These are phyloP conservation scores for Coemansia sp. DNA, from an alignment of 192 early-diverging fungal species.

Conservation along the genomic window DNA sequence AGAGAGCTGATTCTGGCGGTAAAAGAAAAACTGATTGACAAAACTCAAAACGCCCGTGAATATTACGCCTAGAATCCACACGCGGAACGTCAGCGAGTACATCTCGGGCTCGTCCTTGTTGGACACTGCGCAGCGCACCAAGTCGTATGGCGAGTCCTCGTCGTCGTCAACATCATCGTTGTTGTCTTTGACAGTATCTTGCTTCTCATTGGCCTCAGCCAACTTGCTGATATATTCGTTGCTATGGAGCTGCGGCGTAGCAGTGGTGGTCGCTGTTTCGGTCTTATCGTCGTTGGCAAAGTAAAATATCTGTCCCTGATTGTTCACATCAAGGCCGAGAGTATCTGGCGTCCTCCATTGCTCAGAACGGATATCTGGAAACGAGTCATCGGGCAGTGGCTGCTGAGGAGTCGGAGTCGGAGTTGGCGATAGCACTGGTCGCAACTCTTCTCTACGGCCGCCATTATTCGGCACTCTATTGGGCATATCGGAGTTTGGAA, in stretches of 20 bases:
- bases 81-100: slow-evolving; percentile 73
- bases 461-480: background rate
- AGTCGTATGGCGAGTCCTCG: slow-evolving; percentile 63
- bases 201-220: background rate
- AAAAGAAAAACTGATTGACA: slow-evolving; percentile 83
- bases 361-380: slow-evolving; percentile 12
- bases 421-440: background rate
- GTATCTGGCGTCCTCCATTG: slow-evolving; percentile 18
- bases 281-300: slow-evolving; percentile 35
- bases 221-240: background rate
- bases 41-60: slow-evolving; percentile 68
- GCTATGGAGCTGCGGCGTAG: background rate
- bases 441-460: background rate
- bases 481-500: background rate
- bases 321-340: background rate
- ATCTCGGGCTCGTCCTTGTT: slow-evolving; percentile 68
- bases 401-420: background rate
- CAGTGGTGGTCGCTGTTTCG: slow-evolving; percentile 1
- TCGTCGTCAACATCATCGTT: slow-evolving; percentile 25
- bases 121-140: slow-evolving; percentile 69
- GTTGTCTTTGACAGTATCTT: background rate
- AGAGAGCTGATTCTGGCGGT: slow-evolving; percentile 79
- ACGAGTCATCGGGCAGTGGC: background rate
- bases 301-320: slow-evolving; percentile 14
- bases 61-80: slow-evolving; percentile 69